Percentiles rank a stretch among this genome's conserved stretches.
phyloP scores from a whole-genome alignment of 176 grass and related monocot genomes.

The Canna indica region DNA sequence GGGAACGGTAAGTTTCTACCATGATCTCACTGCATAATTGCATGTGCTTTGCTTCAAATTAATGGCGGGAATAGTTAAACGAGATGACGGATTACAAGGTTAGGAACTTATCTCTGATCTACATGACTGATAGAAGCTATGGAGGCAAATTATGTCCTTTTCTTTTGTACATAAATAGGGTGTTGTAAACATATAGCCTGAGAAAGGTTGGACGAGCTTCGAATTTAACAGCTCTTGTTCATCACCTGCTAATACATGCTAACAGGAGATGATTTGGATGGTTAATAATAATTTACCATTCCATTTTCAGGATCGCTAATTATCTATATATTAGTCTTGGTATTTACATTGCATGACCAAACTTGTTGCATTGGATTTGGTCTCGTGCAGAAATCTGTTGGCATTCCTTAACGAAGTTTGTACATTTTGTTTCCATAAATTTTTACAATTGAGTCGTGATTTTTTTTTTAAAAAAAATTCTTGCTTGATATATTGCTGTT shows the following conservation, averaged over 20 bases:
- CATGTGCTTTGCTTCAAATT: not conserved
- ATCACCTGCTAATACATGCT: conserved; percentile 1
- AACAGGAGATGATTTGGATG: conserved; percentile 2
- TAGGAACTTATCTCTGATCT: not conserved
- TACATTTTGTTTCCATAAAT: too few species aligned
- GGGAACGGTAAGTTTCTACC: not conserved
- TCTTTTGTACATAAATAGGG: conserved; percentile 7
- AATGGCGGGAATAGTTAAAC: not conserved
- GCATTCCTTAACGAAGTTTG: too few species aligned
- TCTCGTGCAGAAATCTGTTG: not conserved
- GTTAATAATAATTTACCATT: not conserved
- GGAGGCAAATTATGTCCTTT: not conserved
- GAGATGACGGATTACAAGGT: not conserved
- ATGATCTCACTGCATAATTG: not conserved
- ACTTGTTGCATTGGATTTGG: not conserved
- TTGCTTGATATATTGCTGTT: too few species aligned
- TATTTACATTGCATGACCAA: not conserved
- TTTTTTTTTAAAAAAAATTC: too few species aligned
- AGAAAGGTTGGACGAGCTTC: not conserved
- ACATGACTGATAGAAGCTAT: not conserved
- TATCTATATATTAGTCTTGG: not conserved
- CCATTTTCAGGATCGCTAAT: not conserved
- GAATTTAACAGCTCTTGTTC: not conserved
- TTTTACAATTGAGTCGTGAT: too few species aligned
- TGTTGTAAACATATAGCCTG: not conserved